Evolutionary conservation across 148 eudicot genomes (phyloP), one percentile per base, ranked within the genome.

Genomic region (Pouteria glomerata): DNA sequence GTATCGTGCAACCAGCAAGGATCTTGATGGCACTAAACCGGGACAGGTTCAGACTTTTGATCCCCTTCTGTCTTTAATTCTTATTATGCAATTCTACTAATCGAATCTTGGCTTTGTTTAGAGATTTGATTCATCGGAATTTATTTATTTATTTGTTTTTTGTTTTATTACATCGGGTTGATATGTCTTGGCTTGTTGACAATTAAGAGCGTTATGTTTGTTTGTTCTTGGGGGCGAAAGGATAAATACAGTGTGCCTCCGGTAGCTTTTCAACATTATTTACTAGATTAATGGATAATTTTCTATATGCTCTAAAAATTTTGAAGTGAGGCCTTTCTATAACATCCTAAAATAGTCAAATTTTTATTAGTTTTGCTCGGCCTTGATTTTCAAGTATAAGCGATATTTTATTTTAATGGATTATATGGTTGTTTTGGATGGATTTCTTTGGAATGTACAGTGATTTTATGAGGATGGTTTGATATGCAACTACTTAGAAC

Each of bases 1-100:
- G 85, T 96, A 96, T 70, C 87, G 89, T 30, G 72, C 99, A 16
- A 90, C 92, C 12, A 79, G 81, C 52, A 64, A 71, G 71, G 93
- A 86, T 48, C 90, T 96, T 19, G 94, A 96, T 76, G 97, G 99
- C 64, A 84, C 92, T 14, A 80, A 81, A 50, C 94, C 99, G 1
- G 99, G 97, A 1, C 99, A 96, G 97, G 99, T 96, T 27, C 21
- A 34, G 29, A 5, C n/a, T 3, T 62, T 45, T 61, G 39, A 42
- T 19, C 42, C 15, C 34, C 16, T 66, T 65, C 4, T 31, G 15
- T 64, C 23, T 59, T 48, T 33, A 15, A 24, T 56, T 70, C 15
- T n/a, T n/a, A n/a, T 8, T 37, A 8, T 27, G 3, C 6, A 51
- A 51, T 51, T 51, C 23, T 51, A 51, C 55, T 51, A 42, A 24